A percentile compares a stretch with the other conserved stretches of the same genome.
Evolutionary conservation across 495 filamentous ascomycete genomes (phyloP).

Genomic region (Podospora bellae-mahoneyi): DNA sequence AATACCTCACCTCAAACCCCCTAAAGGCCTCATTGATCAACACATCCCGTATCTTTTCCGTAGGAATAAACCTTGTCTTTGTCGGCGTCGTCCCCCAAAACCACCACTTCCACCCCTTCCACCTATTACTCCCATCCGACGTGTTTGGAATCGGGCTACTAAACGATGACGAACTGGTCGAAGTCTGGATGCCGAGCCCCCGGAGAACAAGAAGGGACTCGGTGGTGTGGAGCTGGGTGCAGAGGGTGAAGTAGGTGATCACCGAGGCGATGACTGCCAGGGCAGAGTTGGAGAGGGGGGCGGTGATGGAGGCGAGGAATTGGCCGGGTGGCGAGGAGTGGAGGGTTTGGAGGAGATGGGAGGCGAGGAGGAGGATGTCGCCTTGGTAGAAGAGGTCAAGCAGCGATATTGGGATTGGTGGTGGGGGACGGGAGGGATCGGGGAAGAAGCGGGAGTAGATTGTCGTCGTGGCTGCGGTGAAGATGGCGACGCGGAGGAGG

Average conservation of each 20-base stretch:
- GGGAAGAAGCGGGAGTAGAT: constrained; percentile 32
- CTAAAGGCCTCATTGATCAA: constrained; percentile 93
- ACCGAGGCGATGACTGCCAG: constrained; percentile 21
- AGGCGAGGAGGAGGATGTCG: constrained; percentile 28
- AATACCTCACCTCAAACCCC: constrained; percentile 88
- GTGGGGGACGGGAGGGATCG: not conserved
- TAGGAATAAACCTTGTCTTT: constrained; percentile 81
- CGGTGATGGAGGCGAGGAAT: constrained; percentile 40
- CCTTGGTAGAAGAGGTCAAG: constrained; percentile 10
- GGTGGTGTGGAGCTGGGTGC: constrained; percentile 52
- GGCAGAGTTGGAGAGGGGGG: constrained; percentile 36
- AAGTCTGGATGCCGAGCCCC: constrained; percentile 87
- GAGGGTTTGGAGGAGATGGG: constrained; percentile 35
- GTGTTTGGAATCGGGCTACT: not conserved
- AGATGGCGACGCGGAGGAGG: constrained; percentile 43
- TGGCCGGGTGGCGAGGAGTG: constrained; percentile 31
- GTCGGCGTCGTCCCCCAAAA: constrained; percentile 43
- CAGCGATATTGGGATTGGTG: constrained; percentile 8
- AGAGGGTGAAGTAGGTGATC: constrained; percentile 36
- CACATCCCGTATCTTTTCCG: constrained; percentile 84
- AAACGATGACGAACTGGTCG: not conserved
- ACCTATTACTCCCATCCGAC: not conserved
- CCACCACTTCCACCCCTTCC: constrained; percentile 11
- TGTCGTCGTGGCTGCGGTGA: constrained; percentile 34
- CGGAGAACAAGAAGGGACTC: constrained; percentile 87